These are phyloP conservation scores for Bipolaris bicolor DNA, from an alignment of 2,329 filamentous ascomycete species.

Conservation along the genomic window DNA sequence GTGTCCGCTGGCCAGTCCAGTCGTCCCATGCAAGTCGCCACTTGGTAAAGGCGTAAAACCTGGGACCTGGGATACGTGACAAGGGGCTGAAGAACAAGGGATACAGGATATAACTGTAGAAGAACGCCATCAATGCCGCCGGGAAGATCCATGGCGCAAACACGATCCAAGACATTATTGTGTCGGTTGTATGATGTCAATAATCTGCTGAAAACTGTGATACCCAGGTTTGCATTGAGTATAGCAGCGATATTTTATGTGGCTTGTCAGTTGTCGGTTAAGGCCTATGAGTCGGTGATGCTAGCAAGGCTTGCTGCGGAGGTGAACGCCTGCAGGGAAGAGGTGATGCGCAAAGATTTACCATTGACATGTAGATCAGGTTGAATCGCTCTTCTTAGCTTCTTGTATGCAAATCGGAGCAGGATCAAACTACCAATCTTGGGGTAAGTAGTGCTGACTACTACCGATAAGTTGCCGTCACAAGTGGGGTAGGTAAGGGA, in stretches of 20 bases:
- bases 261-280: neutral
- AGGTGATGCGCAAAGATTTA: too few relatives aligned
- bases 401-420: neutral
- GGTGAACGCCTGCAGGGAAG: too few relatives aligned
- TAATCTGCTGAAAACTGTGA: neutral
- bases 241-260: neutral
- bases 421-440: neutral
- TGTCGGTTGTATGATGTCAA: neutral
- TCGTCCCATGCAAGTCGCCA: constrained; percentile 57
- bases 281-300: neutral
- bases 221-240: neutral
- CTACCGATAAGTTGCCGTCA: neutral
- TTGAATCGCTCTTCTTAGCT: too few relatives aligned
- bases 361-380: too few relatives aligned
- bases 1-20: constrained; percentile 53
- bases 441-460: neutral
- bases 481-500: constrained; percentile 5
- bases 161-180: neutral
- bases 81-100: constrained; percentile 2
- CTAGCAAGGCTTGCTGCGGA: neutral
- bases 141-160: neutral
- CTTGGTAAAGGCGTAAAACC: constrained; percentile 51
- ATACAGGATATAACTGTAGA: neutral
- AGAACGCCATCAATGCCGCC: neutral
- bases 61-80: constrained; percentile 47